These are phyloP conservation scores for Cutaneotrichosporon mucoides DNA, from an alignment of 1,284 basidiomycete genomes.

Conservation along the genomic window DNA sequence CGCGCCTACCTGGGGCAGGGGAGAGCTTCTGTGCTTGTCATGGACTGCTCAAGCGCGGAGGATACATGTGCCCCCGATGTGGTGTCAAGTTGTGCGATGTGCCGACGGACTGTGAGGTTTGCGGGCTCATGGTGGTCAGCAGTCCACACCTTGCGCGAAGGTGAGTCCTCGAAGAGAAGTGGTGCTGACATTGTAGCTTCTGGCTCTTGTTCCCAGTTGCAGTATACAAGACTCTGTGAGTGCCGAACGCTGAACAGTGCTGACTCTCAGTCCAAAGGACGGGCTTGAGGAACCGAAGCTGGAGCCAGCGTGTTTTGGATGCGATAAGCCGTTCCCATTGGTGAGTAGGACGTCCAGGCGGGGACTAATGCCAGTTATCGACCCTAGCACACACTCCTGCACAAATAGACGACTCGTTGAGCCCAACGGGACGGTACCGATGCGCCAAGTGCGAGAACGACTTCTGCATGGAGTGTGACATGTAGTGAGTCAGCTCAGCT, in stretches of 20 bases:
- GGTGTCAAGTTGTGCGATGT: slow-evolving; percentile 92
- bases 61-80: slow-evolving; percentile 93
- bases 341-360: background rate
- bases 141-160: slow-evolving; percentile 94
- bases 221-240: slow-evolving; percentile 26
- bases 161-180: slow-evolving; percentile 48
- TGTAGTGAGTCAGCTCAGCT: slow-evolving; percentile 50
- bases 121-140: slow-evolving; percentile 95
- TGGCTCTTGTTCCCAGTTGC: slow-evolving; percentile 47
- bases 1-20: slow-evolving; percentile 75
- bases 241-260: too few relatives aligned
- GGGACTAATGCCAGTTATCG: background rate
- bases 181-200: slow-evolving; percentile 30
- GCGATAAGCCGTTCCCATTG: slow-evolving; percentile 60
- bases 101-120: slow-evolving; percentile 96
- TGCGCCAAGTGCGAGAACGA: slow-evolving; percentile 50
- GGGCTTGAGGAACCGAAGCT: slow-evolving; percentile 43
- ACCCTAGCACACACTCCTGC: slow-evolving; percentile 40
- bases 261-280: slow-evolving; percentile 11
- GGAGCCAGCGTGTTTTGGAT: slow-evolving; percentile 61
- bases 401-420: slow-evolving; percentile 61
- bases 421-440: slow-evolving; percentile 70
- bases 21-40: slow-evolving; percentile 90
- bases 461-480: slow-evolving; percentile 69
- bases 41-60: slow-evolving; percentile 78